phyloP scores from a whole-genome alignment of 768 basidiomycete genomes.

The Boletus coccyginus region DNA sequence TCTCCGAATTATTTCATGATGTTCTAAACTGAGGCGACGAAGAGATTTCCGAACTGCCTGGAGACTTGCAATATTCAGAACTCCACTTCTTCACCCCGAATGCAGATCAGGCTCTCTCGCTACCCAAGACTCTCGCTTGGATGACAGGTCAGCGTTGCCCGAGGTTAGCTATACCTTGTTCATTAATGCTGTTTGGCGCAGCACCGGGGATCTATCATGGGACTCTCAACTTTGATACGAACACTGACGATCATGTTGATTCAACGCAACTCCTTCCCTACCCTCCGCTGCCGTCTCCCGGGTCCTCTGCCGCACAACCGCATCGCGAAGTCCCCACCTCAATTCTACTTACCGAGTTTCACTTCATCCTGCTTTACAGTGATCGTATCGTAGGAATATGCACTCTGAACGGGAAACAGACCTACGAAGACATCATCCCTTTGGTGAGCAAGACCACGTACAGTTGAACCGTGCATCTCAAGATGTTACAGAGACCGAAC shows the following conservation, averaged over 20 bases:
- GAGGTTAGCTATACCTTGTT: background rate
- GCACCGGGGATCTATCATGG: constrained; percentile 91
- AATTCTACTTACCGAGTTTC: constrained; percentile 86
- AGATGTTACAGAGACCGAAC: constrained; percentile 56
- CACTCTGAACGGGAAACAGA: constrained; percentile 72
- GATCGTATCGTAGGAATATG: constrained; percentile 79
- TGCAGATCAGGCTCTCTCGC: constrained; percentile 62
- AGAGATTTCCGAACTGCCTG: constrained; percentile 93
- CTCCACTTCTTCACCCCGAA: constrained; percentile 77
- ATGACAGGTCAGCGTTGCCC: constrained; percentile 64
- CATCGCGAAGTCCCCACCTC: constrained; percentile 58
- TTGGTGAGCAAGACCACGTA: constrained; percentile 49
- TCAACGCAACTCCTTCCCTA: constrained; percentile 78
- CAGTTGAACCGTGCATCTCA: constrained; percentile 6
- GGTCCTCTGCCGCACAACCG: constrained; percentile 18
- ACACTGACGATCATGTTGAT: constrained; percentile 74
- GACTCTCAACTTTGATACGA: constrained; percentile 63
- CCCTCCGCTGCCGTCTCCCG: constrained; percentile 41
- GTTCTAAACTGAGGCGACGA: constrained; percentile 23
- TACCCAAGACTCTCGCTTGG: constrained; percentile 84
- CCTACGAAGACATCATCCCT: constrained; percentile 81
- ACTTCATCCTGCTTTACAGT: constrained; percentile 82
- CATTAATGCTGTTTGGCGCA: constrained; percentile 26
- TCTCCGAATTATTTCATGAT: constrained; percentile 13
- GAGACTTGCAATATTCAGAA: constrained; percentile 70